Evolutionary conservation across 1,139 yeast genomes (phyloP).

Genomic region (Barnettozyma hawaiiensis): DNA sequence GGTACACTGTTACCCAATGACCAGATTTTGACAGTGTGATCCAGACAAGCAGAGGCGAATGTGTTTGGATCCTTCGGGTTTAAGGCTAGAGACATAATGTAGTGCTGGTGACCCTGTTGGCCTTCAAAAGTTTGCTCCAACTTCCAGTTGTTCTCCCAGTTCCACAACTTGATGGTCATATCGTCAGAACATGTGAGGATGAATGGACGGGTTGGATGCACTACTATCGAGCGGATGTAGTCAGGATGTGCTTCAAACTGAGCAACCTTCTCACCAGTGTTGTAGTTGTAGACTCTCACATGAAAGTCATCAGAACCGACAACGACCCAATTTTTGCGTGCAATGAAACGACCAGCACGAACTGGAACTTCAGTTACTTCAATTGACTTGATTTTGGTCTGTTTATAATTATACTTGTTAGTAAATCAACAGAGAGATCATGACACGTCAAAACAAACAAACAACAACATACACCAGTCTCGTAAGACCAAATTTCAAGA

Average conservation of each 20-base stretch:
- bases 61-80: conserved; percentile 98
- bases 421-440: conserved; percentile 27
- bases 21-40: conserved; percentile 96
- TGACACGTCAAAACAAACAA: conserved; percentile 2
- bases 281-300: conserved; percentile 86
- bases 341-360: conserved; percentile 90
- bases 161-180: conserved; percentile 88
- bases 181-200: conserved; percentile 90
- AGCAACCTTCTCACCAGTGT: conserved; percentile 88
- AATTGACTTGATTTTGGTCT: conserved; percentile 55
- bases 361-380: conserved; percentile 95
- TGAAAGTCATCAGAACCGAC: conserved; percentile 96
- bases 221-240: conserved; percentile 87
- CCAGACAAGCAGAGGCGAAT: conserved; percentile 95
- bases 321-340: conserved; percentile 95
- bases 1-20: conserved; percentile 85
- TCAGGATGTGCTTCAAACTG: conserved; percentile 99
- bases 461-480: conserved; percentile 44
- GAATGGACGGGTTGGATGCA: conserved; percentile 90
- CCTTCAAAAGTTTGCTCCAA: conserved; percentile 90
- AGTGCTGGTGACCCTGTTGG: conserved; percentile 94
- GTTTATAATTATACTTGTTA: conserved; percentile 18
- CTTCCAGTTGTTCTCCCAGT: conserved; percentile 94
- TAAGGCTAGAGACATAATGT: conserved; percentile 89
- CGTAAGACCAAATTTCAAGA: conserved; percentile 91